Evolutionary conservation across 208 protist species (phyloP).

Genomic region (Strigomonas culicis): DNA sequence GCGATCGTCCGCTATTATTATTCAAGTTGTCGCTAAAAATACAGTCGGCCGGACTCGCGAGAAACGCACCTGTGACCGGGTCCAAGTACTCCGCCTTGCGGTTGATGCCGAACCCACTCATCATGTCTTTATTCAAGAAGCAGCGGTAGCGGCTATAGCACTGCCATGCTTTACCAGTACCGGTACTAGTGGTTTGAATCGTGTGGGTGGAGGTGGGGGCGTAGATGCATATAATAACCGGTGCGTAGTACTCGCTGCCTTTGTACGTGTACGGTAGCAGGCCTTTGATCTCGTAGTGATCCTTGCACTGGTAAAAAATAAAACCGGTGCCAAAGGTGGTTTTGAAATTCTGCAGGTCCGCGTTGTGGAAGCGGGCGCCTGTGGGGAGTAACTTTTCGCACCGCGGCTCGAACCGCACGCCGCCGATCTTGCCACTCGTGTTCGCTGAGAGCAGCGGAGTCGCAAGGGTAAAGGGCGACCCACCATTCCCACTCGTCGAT

Average conservation of each 20-base stretch:
- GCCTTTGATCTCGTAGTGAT: slow-evolving; percentile 52
- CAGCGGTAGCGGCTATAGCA: slow-evolving; percentile 54
- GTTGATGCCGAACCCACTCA: slow-evolving; percentile 47
- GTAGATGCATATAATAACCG: slow-evolving; percentile 55
- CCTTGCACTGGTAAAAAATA: slow-evolving; percentile 37
- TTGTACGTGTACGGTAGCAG: slow-evolving; percentile 68
- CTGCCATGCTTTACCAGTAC: background rate
- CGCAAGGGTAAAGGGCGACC: background rate
- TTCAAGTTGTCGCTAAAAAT: slow-evolving; percentile 16
- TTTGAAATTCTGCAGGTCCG: slow-evolving; percentile 54
- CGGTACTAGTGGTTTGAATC: background rate
- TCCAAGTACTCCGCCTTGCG: slow-evolving; percentile 73
- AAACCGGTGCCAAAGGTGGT: slow-evolving; percentile 54
- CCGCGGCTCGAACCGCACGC: background rate
- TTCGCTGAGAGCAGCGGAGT: background rate
- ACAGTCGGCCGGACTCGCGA: slow-evolving; percentile 43
- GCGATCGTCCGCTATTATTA: background rate
- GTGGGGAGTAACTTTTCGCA: slow-evolving; percentile 31
- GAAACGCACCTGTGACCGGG: slow-evolving; percentile 48
- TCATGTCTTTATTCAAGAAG: slow-evolving; percentile 37
- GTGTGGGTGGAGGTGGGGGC: background rate
- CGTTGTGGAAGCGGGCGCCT: slow-evolving; percentile 16
- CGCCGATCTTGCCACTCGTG: background rate
- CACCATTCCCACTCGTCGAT: background rate
- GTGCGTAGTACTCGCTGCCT: slow-evolving; percentile 63